Conservation (phyloP, 306 rosid species). For the Quercus dentata region DNA sequence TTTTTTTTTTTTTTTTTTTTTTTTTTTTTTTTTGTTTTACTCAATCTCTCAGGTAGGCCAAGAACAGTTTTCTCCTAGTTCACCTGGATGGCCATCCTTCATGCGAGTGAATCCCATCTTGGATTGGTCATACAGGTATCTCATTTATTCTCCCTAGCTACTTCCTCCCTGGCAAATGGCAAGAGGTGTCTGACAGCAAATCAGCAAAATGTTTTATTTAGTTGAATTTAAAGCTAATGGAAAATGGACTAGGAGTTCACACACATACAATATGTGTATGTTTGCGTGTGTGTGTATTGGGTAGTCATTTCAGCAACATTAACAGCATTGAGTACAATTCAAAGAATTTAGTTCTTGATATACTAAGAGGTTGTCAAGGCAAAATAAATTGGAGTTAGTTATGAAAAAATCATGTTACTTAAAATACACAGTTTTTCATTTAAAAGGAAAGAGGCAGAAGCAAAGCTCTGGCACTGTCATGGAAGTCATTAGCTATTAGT, state of each 20-base stretch:
- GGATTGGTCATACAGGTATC: slow-evolving; percentile 94
- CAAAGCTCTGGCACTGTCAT: neutral
- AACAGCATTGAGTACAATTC: neutral
- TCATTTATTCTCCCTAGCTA: slow-evolving; percentile 9
- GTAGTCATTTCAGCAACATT: neutral
- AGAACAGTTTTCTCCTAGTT: slow-evolving; percentile 97
- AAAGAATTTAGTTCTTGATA: neutral
- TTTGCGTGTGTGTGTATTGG: neutral
- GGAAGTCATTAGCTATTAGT: neutral
- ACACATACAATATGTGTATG: neutral
- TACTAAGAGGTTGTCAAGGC: neutral
- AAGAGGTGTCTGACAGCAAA: neutral
- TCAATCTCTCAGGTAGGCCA: slow-evolving; percentile 76
- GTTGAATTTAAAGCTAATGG: neutral
- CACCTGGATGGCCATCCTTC: slow-evolving; percentile 94
- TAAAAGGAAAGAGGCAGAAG: neutral
- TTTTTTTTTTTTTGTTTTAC: neutral
- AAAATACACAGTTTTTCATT: neutral
- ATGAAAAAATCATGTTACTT: neutral
- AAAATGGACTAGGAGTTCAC: neutral
- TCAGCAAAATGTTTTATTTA: neutral
- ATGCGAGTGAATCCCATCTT: slow-evolving; percentile 98
- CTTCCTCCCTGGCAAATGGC: slow-evolving; percentile 10
- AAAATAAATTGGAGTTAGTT: neutral
- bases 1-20: neutral